Evolutionary conservation across 176 grass and related monocot species (phyloP).

Genomic region (Eragrostis nindensis): DNA sequence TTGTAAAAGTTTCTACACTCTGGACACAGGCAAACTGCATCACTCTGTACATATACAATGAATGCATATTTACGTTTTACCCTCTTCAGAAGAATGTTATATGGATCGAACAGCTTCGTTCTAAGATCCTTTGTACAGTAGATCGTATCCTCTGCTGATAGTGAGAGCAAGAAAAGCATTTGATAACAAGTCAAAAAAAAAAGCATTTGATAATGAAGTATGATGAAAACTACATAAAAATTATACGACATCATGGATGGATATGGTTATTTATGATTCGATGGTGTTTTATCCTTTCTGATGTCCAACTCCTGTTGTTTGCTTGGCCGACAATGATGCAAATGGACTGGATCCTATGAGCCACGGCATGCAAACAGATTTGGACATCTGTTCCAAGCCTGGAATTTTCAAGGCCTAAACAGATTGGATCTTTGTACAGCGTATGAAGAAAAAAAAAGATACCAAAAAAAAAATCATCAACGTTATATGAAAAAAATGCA

Average conservation of each 20-base stretch:
- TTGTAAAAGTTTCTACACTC: constrained; percentile 34
- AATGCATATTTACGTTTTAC: constrained; percentile 17
- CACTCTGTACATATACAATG: constrained; percentile 45
- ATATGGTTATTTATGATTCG: background rate
- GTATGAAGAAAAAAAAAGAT: too few species aligned
- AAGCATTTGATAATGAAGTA: background rate
- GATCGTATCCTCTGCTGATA: background rate
- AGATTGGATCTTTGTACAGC: too few species aligned
- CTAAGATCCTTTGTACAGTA: background rate
- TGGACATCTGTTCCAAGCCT: background rate
- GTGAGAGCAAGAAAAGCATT: background rate
- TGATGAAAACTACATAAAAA: constrained; percentile 11
- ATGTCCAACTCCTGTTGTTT: background rate
- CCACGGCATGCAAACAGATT: background rate
- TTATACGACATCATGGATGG: background rate
- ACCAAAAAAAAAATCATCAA: too few species aligned
- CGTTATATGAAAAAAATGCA: too few species aligned
- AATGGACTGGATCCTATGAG: background rate
- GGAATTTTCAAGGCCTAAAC: background rate
- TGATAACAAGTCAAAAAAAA: background rate
- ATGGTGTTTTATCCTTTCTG: background rate
- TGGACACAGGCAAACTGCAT: constrained; percentile 17
- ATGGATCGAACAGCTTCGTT: background rate
- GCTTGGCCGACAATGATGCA: background rate
- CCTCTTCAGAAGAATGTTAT: background rate